A percentile compares a stretch with the other conserved stretches of the same genome.
Conservation (phyloP, 345 rosid species). For the Arabidopsis arenosa region DNA sequence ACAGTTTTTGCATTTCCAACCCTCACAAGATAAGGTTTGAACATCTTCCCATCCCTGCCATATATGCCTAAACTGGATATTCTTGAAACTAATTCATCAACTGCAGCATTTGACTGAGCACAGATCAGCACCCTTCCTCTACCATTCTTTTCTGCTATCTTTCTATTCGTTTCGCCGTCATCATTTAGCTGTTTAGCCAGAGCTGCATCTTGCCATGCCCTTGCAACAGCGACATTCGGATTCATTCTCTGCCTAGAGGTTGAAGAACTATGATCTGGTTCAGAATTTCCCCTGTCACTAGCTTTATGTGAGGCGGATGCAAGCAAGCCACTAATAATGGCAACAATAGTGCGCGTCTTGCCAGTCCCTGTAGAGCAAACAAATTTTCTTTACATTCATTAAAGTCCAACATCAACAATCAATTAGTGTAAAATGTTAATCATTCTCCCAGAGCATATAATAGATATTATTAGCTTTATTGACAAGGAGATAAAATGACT, state of each 20-base stretch:
- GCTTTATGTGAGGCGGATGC: constrained; percentile 55
- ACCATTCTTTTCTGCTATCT: constrained; percentile 51
- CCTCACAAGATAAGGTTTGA: constrained; percentile 93
- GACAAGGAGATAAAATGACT: constrained; percentile 15
- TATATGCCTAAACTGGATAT: constrained; percentile 77
- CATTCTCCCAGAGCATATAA: constrained; percentile 8
- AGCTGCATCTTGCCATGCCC: constrained; percentile 99
- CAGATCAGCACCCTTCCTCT: constrained; percentile 89
- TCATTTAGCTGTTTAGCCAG: constrained; percentile 78
- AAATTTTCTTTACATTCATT: constrained; percentile 1
- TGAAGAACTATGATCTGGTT: constrained; percentile 50
- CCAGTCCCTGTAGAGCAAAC: constrained; percentile 73
- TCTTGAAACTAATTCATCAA: constrained; percentile 94
- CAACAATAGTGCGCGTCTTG: constrained; percentile 93
- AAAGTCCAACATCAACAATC: constrained; percentile 4
- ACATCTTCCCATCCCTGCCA: constrained; percentile 86
- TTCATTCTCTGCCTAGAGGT: constrained; percentile 59
- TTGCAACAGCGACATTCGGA: constrained; percentile 75
- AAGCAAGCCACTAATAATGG: constrained; percentile 87
- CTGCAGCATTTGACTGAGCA: constrained; percentile 99
- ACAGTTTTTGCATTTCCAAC: constrained; percentile 94
- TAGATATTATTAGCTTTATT: constrained; percentile 3
- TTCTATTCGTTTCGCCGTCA: constrained; percentile 54
- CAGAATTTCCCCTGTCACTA: constrained; percentile 47
- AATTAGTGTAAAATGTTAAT: neutral